Evolutionary conservation across 352 stramenopile genomes (phyloP).

Genomic region (Hyaloperonospora brassicae): DNA sequence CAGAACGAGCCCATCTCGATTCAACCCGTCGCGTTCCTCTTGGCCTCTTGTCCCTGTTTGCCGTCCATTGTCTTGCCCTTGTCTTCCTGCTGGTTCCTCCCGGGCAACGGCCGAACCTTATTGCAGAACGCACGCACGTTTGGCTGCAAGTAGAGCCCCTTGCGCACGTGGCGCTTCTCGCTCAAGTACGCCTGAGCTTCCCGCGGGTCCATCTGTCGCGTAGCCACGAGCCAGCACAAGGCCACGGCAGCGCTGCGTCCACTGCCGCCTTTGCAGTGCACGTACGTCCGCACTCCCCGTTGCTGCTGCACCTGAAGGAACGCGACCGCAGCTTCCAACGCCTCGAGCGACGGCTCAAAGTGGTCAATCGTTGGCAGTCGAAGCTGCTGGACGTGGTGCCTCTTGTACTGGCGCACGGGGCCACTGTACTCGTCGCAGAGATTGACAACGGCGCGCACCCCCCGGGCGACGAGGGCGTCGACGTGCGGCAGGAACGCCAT

Average conservation of each 20-base stretch:
- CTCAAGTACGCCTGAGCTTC: conserved; percentile 86
- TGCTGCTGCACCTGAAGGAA: conserved; percentile 87
- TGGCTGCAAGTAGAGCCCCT: conserved; percentile 81
- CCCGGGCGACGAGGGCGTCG: conserved; percentile 59
- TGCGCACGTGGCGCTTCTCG: conserved; percentile 85
- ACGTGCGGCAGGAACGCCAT: conserved; percentile 87
- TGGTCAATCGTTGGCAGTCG: conserved; percentile 88
- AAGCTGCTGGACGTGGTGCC: conserved; percentile 85
- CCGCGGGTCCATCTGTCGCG: conserved; percentile 58
- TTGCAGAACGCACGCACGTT: conserved; percentile 77
- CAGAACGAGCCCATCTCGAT: too few relatives aligned
- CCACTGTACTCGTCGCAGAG: conserved; percentile 94
- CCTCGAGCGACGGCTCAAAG: conserved; percentile 61
- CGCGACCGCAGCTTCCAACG: conserved; percentile 64
- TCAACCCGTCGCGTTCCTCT: too few relatives aligned
- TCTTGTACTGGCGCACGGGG: conserved; percentile 80
- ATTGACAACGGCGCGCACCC: conserved; percentile 90
- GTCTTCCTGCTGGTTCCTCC: conserved; percentile 6
- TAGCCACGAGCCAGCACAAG: conserved; percentile 86
- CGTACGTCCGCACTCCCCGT: conserved; percentile 87
- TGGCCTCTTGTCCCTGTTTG: too few relatives aligned
- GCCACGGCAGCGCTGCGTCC: conserved; percentile 88
- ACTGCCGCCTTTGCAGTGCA: conserved; percentile 94
- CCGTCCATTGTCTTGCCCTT: not conserved
- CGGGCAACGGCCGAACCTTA: conserved; percentile 30